Base-by-base conservation (phyloP, 345 rosid genomes). In the Draba incana region DNA sequence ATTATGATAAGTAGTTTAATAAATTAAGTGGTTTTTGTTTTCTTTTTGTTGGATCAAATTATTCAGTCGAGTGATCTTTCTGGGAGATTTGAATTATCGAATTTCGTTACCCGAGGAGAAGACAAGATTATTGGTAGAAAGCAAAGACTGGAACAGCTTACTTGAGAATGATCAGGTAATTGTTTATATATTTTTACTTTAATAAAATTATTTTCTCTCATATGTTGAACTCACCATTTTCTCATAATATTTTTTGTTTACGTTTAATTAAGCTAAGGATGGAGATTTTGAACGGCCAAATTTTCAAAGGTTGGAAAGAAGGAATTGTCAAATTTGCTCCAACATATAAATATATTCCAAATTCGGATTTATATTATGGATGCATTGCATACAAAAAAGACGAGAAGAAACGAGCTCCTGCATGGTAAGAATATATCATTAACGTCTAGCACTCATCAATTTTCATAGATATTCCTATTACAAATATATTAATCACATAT, bases 1-100 rank as follows among this genome's bases (percentile, higher is more conserved):
- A 2, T 39, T 24, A 8, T 60, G 6, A 20, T 25, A 47, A 51
- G 52, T 13, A 7, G 59, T 13, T 15, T 53, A 9, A 45, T 2
- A 25, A 39, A 65, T 7, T 23, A 42, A 33, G 1, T 42, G 27
- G 2, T 30, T 67, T 13, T 35, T 53, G 38, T 52, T 53, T 68
- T 55, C 7, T 47, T 11, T 35, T 43, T 68, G 41, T 53, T 64
- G 68, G 23, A 24, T n/a, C 57, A 51, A 67, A 52, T 49, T 39
- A 33, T 10, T 46, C 85, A 90, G 97, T 20, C 85, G 81, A 52
- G 83, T 90, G 15, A 52, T 90, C 64, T 74, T 85, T 57, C 81
- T 90, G 43, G 97, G 97, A 71, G 97, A 90, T 71, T 81, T 88
- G 79, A 90, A 90, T 66, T 90, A 88, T 68, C 82, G 97, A 81